Base-by-base conservation (phyloP, 176 grass and related monocot species). In the Phoenix dactylifera region DNA sequence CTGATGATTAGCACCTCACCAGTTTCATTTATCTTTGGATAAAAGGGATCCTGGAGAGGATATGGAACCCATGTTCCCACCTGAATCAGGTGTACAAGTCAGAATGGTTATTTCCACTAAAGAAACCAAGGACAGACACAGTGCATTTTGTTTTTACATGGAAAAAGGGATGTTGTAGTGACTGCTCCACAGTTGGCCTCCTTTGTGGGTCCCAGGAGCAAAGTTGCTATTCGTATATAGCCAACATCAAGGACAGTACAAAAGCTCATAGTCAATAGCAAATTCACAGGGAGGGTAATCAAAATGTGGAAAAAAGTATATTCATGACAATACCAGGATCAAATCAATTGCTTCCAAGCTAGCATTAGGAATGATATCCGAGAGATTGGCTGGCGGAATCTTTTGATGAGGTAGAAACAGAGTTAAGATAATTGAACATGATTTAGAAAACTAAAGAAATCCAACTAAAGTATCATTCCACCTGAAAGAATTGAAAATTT, bases 161-260 rank as follows among this genome's bases (percentile, higher is more conserved):
- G 79, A 95, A 95, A 79, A 89, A 95, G 20, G 90, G 82, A 61
- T 95, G 90, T 0, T 86, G 86, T 69, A 95, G 69, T 65, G 77
- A 65, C 79, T 95, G 86, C 71, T 95, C 90, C 50, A 82, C 86
- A 52, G 77, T 89, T 76, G 90, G 86, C 74, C 90, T 86, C 62
- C 74, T 86, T 69, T 15, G 73, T 7, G 82, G 90, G 79, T 95
- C 85, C 90, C 90, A 95, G 52, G 86, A 95, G 51, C 90, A 95
- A 58, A 95, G 77, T 84, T 79, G 77, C 90, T 95, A 49, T 18
- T 39, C 35, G 35, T 14, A 44, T 44, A 12, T 44, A 9, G 2
- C 35, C 35, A 44, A 12, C 10, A 44, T 9, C 35, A 44, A 44
- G 35, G 35, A 14, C 12, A 44, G 10, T 1, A 44, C 9, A 30